phyloP scores from a whole-genome alignment of 2,329 filamentous ascomycete genomes.

The Colletotrichum kahawae region DNA sequence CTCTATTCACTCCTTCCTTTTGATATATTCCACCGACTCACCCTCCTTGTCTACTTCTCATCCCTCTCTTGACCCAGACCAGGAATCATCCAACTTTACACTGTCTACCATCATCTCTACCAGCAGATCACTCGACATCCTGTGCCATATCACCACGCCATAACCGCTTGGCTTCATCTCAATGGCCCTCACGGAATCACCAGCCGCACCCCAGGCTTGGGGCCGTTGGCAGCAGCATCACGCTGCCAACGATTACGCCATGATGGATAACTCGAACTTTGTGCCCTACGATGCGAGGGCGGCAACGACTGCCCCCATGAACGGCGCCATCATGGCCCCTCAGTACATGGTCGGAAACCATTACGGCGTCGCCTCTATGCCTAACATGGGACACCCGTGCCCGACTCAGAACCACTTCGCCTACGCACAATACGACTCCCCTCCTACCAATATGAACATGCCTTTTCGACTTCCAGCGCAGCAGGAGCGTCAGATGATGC shows the following conservation, averaged over 20 bases:
- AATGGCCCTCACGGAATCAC: conserved; percentile 55
- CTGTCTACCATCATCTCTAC: not conserved
- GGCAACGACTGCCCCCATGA: conserved; percentile 40
- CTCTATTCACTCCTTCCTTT: conserved; percentile 8
- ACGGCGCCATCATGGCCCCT: conserved; percentile 47
- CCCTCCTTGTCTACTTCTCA: not conserved
- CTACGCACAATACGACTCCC: conserved; percentile 47
- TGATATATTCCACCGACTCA: not conserved
- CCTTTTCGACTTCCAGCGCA: conserved; percentile 33
- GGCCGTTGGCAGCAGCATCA: conserved; percentile 58
- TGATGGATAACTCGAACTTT: conserved; percentile 52
- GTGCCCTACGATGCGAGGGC: conserved; percentile 55
- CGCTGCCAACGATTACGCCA: conserved; percentile 43
- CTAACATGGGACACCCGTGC: conserved; percentile 46
- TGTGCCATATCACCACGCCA: not conserved
- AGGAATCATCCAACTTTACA: not conserved
- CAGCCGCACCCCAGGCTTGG: conserved; percentile 54
- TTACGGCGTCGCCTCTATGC: conserved; percentile 49
- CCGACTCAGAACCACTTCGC: conserved; percentile 46
- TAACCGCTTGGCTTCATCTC: not conserved
- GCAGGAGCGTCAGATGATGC: conserved; percentile 31
- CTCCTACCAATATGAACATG: conserved; percentile 35
- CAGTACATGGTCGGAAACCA: conserved; percentile 51
- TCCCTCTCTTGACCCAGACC: conserved; percentile 1
- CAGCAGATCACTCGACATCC: conserved; percentile 1